These are phyloP conservation scores for Thamnidium elegans DNA, from an alignment of 192 early-diverging fungal species.

Conservation along the genomic window DNA sequence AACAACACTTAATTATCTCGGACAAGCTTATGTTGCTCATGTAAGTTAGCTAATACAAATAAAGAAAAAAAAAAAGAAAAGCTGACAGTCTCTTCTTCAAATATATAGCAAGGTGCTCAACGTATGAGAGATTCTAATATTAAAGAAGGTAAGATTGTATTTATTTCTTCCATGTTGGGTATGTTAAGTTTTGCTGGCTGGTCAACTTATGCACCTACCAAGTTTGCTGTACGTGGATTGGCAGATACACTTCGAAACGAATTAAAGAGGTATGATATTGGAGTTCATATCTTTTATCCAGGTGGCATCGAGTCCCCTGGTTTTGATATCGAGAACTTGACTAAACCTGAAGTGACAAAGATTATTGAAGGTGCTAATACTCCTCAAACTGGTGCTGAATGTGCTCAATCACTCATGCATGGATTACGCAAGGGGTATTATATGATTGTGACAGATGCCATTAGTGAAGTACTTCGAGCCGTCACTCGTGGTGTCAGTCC, in stretches of 20 bases:
- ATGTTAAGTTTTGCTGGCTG: constrained; percentile 70
- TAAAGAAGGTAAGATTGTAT: constrained; percentile 59
- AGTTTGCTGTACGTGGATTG: constrained; percentile 70
- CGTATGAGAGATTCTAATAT: constrained; percentile 58
- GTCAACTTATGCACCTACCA: constrained; percentile 63
- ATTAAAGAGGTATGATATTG: constrained; percentile 58
- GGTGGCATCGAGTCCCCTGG: constrained; percentile 71
- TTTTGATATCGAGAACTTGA: constrained; percentile 66
- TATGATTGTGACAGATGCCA: constrained; percentile 31
- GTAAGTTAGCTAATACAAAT: constrained; percentile 32
- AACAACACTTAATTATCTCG: constrained; percentile 69
- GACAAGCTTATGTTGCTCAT: constrained; percentile 61
- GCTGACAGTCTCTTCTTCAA: background rate
- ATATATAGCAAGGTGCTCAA: constrained; percentile 48
- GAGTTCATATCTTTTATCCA: constrained; percentile 68
- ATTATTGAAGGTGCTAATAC: constrained; percentile 66
- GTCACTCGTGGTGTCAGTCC: constrained; percentile 31
- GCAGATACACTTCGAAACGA: constrained; percentile 69
- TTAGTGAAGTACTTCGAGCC: constrained; percentile 30
- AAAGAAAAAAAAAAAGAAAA: background rate
- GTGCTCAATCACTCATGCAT: constrained; percentile 49
- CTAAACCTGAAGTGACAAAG: constrained; percentile 66
- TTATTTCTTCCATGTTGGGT: constrained; percentile 67
- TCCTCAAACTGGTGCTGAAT: constrained; percentile 58
- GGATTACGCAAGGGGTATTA: constrained; percentile 33